phyloP scores from a whole-genome alignment of 441 rosid species.

The Bocquillonia castaneifolia region DNA sequence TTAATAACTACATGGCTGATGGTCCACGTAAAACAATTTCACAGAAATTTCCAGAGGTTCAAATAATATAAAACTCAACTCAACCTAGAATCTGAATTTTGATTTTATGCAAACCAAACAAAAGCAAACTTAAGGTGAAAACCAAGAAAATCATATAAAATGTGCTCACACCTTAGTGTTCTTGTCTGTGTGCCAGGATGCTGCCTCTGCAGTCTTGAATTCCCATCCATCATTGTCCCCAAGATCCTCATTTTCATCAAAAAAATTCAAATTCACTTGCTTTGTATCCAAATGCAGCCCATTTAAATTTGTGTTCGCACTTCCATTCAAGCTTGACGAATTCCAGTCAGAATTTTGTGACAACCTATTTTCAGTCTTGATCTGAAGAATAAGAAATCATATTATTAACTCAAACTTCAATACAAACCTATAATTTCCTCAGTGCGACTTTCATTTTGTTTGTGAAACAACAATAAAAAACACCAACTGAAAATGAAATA shows the following conservation, averaged over 20 bases:
- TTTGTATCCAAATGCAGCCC: conserved; percentile 25
- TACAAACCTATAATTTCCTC: neutral
- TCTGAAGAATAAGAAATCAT: conserved; percentile 8
- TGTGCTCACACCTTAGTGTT: conserved; percentile 28
- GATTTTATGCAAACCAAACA: neutral
- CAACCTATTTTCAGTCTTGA: conserved; percentile 13
- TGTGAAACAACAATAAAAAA: neutral
- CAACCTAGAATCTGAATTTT: neutral
- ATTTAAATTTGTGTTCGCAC: conserved; percentile 15
- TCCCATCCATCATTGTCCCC: conserved; percentile 35
- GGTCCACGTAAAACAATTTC: neutral
- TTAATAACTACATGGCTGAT: neutral
- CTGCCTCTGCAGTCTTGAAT: conserved; percentile 45
- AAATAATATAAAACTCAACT: neutral
- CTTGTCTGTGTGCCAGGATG: conserved; percentile 19
- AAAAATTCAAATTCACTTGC: conserved; percentile 18
- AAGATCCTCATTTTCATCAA: conserved; percentile 24
- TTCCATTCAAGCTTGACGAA: conserved; percentile 28
- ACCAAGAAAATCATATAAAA: neutral
- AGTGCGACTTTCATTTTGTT: neutral
- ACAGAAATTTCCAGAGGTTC: neutral
- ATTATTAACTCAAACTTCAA: neutral
- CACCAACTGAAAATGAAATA: neutral
- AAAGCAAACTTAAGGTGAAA: neutral
- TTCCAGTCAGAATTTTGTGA: conserved; percentile 24